A percentile compares a stretch with the other conserved stretches of the same genome.
phyloP scores from a whole-genome alignment of 2,329 filamentous ascomycete species.

The Cadophora gregata region DNA sequence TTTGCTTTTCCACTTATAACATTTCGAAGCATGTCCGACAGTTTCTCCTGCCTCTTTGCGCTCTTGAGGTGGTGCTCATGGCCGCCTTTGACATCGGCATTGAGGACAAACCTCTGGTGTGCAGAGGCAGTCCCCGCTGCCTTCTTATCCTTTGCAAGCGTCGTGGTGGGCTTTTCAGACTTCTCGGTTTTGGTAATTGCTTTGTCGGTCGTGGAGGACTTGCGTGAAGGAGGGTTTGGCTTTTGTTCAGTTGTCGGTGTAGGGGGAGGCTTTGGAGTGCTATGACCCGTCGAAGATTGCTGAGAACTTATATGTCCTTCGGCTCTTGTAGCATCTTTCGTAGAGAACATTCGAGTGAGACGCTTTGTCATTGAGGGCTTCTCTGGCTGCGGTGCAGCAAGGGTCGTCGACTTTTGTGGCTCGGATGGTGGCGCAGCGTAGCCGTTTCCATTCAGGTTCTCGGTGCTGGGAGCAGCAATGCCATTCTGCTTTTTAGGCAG shows the following conservation, averaged over 20 bases:
- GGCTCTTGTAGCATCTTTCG: slow-evolving; percentile 54
- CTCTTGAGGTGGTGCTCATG: slow-evolving; percentile 91
- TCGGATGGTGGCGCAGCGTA: slow-evolving; percentile 42
- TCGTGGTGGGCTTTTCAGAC: slow-evolving; percentile 39
- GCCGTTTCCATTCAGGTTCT: slow-evolving; percentile 41
- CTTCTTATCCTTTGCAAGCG: slow-evolving; percentile 42
- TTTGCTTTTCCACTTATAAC: slow-evolving; percentile 83
- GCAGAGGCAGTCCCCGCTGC: slow-evolving; percentile 25
- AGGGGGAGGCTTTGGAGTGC: slow-evolving; percentile 40
- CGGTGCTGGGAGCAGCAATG: slow-evolving; percentile 35
- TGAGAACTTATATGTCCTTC: slow-evolving; percentile 36
- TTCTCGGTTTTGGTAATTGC: slow-evolving; percentile 42
- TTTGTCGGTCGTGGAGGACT: slow-evolving; percentile 53
- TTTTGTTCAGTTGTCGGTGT: slow-evolving; percentile 39
- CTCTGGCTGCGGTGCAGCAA: slow-evolving; percentile 46
- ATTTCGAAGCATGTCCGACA: slow-evolving; percentile 88
- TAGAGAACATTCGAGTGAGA: slow-evolving; percentile 69
- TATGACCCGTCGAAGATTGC: slow-evolving; percentile 35
- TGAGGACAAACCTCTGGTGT: slow-evolving; percentile 56
- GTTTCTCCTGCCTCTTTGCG: slow-evolving; percentile 90
- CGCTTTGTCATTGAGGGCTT: slow-evolving; percentile 69
- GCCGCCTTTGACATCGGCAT: slow-evolving; percentile 63
- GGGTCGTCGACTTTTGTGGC: slow-evolving; percentile 35
- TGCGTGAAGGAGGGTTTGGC: slow-evolving; percentile 51
- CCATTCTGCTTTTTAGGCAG: slow-evolving; percentile 36